phyloP scores from a whole-genome alignment of 768 basidiomycete species.

The Pisolithus orientalis region DNA sequence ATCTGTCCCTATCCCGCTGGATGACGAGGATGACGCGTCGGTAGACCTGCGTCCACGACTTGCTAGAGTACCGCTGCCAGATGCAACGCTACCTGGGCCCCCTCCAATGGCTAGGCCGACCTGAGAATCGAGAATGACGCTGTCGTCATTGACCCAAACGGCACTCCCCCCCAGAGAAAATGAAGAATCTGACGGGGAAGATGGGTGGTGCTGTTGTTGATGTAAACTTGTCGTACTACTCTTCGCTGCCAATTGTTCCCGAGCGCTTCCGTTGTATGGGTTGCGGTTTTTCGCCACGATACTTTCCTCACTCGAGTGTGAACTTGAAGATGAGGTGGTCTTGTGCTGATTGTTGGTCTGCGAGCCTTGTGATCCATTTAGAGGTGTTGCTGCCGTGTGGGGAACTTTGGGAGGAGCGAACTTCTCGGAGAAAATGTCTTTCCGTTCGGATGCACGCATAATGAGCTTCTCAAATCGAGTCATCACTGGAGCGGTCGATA shows the following conservation, averaged over 20 bases:
- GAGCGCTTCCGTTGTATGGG: slow-evolving; percentile 24
- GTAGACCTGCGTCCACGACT: slow-evolving; percentile 57
- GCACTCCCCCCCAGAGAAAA: slow-evolving; percentile 76
- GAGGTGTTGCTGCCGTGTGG: slow-evolving; percentile 5
- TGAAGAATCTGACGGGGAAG: slow-evolving; percentile 65
- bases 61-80: slow-evolving; percentile 37
- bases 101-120: slow-evolving; percentile 36
- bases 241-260: slow-evolving; percentile 36
- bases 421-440: slow-evolving; percentile 88
- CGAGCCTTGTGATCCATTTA: slow-evolving; percentile 12
- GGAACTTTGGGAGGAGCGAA: slow-evolving; percentile 36
- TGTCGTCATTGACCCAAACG: slow-evolving; percentile 81
- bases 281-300: slow-evolving; percentile 38
- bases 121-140: slow-evolving; percentile 41
- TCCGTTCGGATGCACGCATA: slow-evolving; percentile 85
- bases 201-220: slow-evolving; percentile 26
- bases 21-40: slow-evolving; percentile 70
- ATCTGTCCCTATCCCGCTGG: slow-evolving; percentile 44
- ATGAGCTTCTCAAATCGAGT: slow-evolving; percentile 81
- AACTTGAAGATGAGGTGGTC: slow-evolving; percentile 51
- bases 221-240: slow-evolving; percentile 29
- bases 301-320: slow-evolving; percentile 66
- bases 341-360: slow-evolving; percentile 34
- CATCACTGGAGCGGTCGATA: slow-evolving; percentile 70
- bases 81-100: slow-evolving; percentile 38